A percentile compares a stretch with the other conserved stretches of the same genome.
Evolutionary conservation across 805 yeast genomes (phyloP).

Genomic region (Suhomyces prunicola): DNA sequence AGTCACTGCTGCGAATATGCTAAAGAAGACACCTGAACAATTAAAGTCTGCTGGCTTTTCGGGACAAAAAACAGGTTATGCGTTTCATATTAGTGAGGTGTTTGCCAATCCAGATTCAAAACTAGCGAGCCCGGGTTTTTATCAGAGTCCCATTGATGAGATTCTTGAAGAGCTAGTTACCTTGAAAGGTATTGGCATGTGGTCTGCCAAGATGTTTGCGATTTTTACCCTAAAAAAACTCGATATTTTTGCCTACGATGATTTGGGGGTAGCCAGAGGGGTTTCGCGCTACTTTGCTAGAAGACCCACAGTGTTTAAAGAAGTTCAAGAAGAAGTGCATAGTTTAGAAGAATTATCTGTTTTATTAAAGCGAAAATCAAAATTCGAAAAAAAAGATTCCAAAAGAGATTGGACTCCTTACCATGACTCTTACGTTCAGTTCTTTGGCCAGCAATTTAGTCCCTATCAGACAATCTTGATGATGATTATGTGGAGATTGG

Average conservation of each 20-base stretch:
- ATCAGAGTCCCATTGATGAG: slow-evolving; percentile 42
- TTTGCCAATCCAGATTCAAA: slow-evolving; percentile 41
- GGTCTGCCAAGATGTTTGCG: slow-evolving; percentile 90
- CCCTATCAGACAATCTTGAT: slow-evolving; percentile 71
- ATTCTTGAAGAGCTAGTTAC: slow-evolving; percentile 47
- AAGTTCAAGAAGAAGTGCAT: slow-evolving; percentile 37
- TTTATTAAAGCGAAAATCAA: slow-evolving; percentile 38
- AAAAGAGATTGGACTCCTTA: slow-evolving; percentile 65
- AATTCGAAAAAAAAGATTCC: slow-evolving; percentile 29
- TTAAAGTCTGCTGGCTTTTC: slow-evolving; percentile 70
- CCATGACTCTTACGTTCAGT: slow-evolving; percentile 55
- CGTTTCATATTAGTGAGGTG: slow-evolving; percentile 51
- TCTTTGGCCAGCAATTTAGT: slow-evolving; percentile 53
- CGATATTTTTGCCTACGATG: slow-evolving; percentile 74
- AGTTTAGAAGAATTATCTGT: slow-evolving; percentile 31
- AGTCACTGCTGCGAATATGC: slow-evolving; percentile 54
- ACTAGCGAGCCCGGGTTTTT: slow-evolving; percentile 32
- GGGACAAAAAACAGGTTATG: slow-evolving; percentile 60
- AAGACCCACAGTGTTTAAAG: slow-evolving; percentile 47
- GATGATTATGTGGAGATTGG: slow-evolving; percentile 71
- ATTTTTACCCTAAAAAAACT: slow-evolving; percentile 62
- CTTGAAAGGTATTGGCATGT: slow-evolving; percentile 72
- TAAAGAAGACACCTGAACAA: slow-evolving; percentile 39
- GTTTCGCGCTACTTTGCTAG: slow-evolving; percentile 58
- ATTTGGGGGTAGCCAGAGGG: slow-evolving; percentile 84